Conservation (phyloP, 768 basidiomycete genomes). For the Collybiopsis luxurians region DNA sequence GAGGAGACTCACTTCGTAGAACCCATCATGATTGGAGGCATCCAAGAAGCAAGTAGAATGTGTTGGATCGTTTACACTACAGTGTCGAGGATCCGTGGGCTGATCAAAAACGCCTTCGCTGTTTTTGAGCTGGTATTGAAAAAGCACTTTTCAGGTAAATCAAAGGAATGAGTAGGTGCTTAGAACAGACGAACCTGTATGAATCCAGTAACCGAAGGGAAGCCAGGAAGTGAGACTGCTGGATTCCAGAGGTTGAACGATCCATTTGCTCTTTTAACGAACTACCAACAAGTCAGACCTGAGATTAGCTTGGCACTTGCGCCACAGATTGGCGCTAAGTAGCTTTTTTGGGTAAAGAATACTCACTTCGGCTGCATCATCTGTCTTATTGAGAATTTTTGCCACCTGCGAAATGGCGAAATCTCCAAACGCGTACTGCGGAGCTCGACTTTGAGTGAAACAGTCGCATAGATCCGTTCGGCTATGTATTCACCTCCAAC, state of each 20-base stretch:
- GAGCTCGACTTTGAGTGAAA: background rate
- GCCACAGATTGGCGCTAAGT: too few species aligned
- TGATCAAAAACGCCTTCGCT: slow-evolving; percentile 52
- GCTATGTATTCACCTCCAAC: slow-evolving; percentile 43
- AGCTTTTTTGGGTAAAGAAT: background rate
- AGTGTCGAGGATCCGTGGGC: slow-evolving; percentile 66
- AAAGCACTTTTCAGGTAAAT: background rate
- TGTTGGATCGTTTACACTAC: slow-evolving; percentile 59
- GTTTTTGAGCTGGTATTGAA: slow-evolving; percentile 48
- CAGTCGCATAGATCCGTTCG: background rate
- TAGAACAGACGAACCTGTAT: slow-evolving; percentile 43
- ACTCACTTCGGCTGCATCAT: slow-evolving; percentile 49
- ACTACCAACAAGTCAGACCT: too few species aligned
- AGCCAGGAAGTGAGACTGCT: slow-evolving; percentile 48
- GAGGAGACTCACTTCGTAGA: slow-evolving; percentile 43
- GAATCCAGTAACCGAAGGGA: slow-evolving; percentile 49
- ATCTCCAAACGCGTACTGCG: slow-evolving; percentile 62
- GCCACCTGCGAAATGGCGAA: slow-evolving; percentile 66
- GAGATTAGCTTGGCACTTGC: too few species aligned
- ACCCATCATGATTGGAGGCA: slow-evolving; percentile 53
- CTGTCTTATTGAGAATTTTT: slow-evolving; percentile 45
- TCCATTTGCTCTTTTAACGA: slow-evolving; percentile 51
- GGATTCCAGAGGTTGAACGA: slow-evolving; percentile 61
- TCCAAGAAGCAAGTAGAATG: slow-evolving; percentile 60
- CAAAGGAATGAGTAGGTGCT: background rate